phyloP scores from a whole-genome alignment of 306 rosid species.

The Cicer bijugum region DNA sequence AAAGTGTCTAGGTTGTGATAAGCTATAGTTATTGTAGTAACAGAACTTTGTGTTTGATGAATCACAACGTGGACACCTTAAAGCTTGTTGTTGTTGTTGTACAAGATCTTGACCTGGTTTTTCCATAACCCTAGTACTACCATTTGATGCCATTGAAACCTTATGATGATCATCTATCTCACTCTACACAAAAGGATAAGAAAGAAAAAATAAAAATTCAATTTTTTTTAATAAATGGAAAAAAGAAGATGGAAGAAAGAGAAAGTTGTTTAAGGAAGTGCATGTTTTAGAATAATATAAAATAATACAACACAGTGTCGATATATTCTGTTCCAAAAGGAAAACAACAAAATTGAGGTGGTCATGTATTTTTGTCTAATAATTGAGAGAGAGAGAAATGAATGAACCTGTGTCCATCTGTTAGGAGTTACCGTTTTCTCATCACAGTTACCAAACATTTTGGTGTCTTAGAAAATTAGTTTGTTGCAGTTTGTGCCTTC shows the following conservation, averaged over 20 bases:
- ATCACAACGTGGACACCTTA: slow-evolving; percentile 91
- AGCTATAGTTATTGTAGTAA: slow-evolving; percentile 93
- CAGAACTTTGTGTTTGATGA: slow-evolving; percentile 96
- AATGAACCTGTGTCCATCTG: slow-evolving; percentile 83
- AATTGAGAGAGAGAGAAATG: slow-evolving; percentile 59
- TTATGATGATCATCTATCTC: slow-evolving; percentile 64
- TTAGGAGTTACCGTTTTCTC: slow-evolving; percentile 63
- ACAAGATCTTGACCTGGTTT: slow-evolving; percentile 66
- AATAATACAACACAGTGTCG: slow-evolving; percentile 47
- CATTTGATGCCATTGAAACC: slow-evolving; percentile 54
- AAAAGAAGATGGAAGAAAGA: slow-evolving; percentile 23
- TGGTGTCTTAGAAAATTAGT: slow-evolving; percentile 33
- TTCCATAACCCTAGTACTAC: slow-evolving; percentile 56
- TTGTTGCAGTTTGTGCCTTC: slow-evolving; percentile 60
- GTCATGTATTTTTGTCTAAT: slow-evolving; percentile 76
- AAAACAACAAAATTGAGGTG: slow-evolving; percentile 78
- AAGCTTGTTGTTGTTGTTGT: slow-evolving; percentile 59
- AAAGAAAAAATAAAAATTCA: neutral
- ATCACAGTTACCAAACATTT: slow-evolving; percentile 62
- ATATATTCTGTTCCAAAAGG: slow-evolving; percentile 92
- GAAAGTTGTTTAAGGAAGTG: slow-evolving; percentile 47
- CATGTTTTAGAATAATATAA: slow-evolving; percentile 58
- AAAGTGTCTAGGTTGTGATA: slow-evolving; percentile 92
- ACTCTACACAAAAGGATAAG: slow-evolving; percentile 7
- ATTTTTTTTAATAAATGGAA: neutral